Evolutionary conservation across 352 stramenopile species (phyloP).

Genomic region (Plasmopara viticola): DNA sequence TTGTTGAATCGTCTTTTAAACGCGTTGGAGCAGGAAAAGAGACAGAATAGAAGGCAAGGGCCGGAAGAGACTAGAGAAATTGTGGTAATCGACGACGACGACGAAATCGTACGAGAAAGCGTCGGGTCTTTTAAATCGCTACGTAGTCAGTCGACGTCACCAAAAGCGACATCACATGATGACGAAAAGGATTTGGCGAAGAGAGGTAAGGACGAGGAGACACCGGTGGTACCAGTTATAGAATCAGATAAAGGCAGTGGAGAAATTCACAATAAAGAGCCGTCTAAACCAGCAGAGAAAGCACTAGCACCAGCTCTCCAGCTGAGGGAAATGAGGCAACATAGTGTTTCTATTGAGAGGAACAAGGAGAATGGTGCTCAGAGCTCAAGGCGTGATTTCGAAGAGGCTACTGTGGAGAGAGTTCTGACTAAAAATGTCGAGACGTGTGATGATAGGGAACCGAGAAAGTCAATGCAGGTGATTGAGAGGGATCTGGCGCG

Average conservation of each 20-base stretch:
- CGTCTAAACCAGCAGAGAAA: background rate
- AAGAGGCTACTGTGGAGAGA: background rate
- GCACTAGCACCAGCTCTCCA: background rate
- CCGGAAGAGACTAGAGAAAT: conserved; percentile 17
- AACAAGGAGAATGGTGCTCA: background rate
- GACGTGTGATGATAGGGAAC: conserved; percentile 4
- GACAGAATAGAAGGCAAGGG: conserved; percentile 16
- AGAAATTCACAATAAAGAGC: background rate
- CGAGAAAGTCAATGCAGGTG: conserved; percentile 22
- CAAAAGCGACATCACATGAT: conserved; percentile 3
- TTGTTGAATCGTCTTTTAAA: conserved; percentile 44
- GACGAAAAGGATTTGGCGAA: background rate
- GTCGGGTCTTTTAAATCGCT: conserved; percentile 19
- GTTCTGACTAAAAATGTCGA: background rate
- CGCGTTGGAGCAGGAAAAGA: conserved; percentile 35
- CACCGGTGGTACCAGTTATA: background rate
- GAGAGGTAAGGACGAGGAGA: background rate
- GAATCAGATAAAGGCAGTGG: background rate
- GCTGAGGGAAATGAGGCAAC: background rate
- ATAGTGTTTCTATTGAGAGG: background rate
- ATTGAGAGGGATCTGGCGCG: conserved; percentile 13
- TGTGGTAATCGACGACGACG: conserved; percentile 20
- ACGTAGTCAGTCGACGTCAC: conserved; percentile 8
- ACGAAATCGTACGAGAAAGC: conserved; percentile 66
- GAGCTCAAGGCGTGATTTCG: background rate